Base-by-base conservation (phyloP, 2,329 filamentous ascomycete genomes). In the Claviceps sp. region DNA sequence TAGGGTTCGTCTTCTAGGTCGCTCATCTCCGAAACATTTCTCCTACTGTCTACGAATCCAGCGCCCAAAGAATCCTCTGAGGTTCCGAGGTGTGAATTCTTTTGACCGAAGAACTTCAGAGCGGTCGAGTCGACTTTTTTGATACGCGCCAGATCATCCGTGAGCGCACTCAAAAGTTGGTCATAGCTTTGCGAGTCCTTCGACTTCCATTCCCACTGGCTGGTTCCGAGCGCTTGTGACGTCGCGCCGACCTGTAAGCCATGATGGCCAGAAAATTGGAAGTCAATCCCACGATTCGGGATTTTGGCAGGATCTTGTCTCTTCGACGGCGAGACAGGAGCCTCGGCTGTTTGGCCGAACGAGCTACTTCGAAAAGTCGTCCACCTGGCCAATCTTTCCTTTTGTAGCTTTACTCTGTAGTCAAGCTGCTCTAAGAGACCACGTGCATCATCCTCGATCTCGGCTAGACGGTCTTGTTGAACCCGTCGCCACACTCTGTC, bases 361-460 rank as follows among this genome's bases (percentile, higher is more conserved):
- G 75, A 66, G 18, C 66, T 68, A 57, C 72, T 67, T 55, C 78
- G 72, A 55, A 88, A 88, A n/a, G 72, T 73, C 58, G 84, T 77
- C 89, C 88, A 95, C 63, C 77, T 82, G 50, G 79, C 74, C 30
- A 95, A 65, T 41, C 88, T 78, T 45, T 77, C 74, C 51, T 77
- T 77, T 59, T 95, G 88, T 6, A 76, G 70, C 44, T 73, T 70
- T 0, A 93, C 78, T 14, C 87, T 77, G 20, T 68, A 67, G 51
- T 91, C 84, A 5, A 96, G 69, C 61, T 89, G 82, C 55, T 86
- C 77, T 20, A 95, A 61, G 1, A 89, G 67, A 0, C 81, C 79
- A 6, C 63, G 61, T 1, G 64, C 66, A 8, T 68, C 65, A 13
- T 73, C 71, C 52, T 83, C 77, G 8, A 85, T 65, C 58, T 85